Conservation (phyloP, 1,139 yeast species). For the Debaryomycetaceae sp. region DNA sequence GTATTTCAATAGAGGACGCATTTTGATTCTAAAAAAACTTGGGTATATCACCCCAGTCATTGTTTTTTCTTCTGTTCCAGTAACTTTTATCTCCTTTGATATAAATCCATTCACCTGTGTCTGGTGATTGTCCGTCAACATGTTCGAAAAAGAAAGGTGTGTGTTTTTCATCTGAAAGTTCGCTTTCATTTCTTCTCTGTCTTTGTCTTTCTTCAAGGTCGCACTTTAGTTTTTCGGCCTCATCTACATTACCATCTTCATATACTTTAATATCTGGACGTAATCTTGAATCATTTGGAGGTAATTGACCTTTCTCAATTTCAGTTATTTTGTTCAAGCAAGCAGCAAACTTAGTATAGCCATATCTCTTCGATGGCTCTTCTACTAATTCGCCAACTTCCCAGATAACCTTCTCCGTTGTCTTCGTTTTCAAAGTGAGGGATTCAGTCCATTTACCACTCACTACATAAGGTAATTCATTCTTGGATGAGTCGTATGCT, state of each 20-base stretch:
- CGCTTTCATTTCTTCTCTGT: constrained; percentile 60
- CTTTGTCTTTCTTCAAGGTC: constrained; percentile 80
- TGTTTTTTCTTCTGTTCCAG: constrained; percentile 70
- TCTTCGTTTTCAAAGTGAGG: constrained; percentile 40
- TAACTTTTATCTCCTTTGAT: constrained; percentile 64
- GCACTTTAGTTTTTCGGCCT: constrained; percentile 68
- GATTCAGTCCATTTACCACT: constrained; percentile 79
- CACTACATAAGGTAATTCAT: constrained; percentile 39
- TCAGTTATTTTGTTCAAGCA: constrained; percentile 73
- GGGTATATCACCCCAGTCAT: constrained; percentile 56
- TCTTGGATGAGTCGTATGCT: constrained; percentile 42
- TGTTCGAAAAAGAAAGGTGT: constrained; percentile 64
- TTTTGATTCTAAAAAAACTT: constrained; percentile 43
- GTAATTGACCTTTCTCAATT: constrained; percentile 58
- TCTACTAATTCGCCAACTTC: constrained; percentile 61
- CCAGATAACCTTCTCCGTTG: constrained; percentile 59
- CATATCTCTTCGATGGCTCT: constrained; percentile 63
- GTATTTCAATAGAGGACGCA: too few relatives aligned
- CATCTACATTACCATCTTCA: constrained; percentile 63
- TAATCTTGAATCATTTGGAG: constrained; percentile 86
- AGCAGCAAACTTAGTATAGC: constrained; percentile 82
- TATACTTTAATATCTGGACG: constrained; percentile 82
- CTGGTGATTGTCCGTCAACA: constrained; percentile 31
- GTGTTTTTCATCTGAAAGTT: constrained; percentile 43
- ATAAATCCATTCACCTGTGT: constrained; percentile 56